phyloP scores from a whole-genome alignment of 768 basidiomycete species.

The Trametes sanguinea region DNA sequence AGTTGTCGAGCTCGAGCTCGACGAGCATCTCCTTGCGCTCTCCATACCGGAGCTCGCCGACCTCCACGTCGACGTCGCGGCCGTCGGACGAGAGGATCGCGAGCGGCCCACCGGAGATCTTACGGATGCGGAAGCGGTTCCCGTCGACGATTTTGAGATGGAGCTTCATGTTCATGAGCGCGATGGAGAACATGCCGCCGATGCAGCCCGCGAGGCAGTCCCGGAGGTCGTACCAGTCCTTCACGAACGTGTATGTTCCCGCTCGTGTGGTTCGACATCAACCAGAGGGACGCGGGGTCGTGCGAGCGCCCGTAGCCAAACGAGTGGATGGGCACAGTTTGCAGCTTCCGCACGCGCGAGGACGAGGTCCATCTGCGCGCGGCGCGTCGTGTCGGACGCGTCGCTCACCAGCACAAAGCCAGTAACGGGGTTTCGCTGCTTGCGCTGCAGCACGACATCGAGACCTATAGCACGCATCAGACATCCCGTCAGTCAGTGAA shows the following conservation, averaged over 20 bases:
- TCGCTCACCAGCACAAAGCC: constrained; percentile 95
- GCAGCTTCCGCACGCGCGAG: constrained; percentile 96
- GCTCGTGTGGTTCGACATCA: constrained; percentile 97
- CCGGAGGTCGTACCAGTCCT: constrained; percentile 96
- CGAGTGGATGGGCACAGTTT: constrained; percentile 93
- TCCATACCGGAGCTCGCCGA: constrained; percentile 94
- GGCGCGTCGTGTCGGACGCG: constrained; percentile 85
- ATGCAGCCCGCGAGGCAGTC: constrained; percentile 92
- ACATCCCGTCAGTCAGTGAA: neutral
- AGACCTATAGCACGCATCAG: constrained; percentile 53
- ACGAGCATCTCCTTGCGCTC: constrained; percentile 97
- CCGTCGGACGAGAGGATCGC: constrained; percentile 91
- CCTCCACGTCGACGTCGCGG: constrained; percentile 91
- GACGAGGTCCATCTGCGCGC: constrained; percentile 98
- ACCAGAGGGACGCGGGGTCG: constrained; percentile 97
- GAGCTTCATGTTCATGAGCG: constrained; percentile 88
- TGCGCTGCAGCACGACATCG: constrained; percentile 93
- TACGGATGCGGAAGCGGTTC: constrained; percentile 89
- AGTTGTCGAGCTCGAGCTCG: constrained; percentile 90
- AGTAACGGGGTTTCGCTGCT: constrained; percentile 84
- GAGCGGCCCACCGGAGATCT: constrained; percentile 87
- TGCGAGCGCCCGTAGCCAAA: constrained; percentile 97
- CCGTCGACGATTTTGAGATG: constrained; percentile 93
- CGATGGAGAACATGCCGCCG: constrained; percentile 97
- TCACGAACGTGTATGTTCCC: constrained; percentile 99